Evolutionary conservation across 1,284 basidiomycete species (phyloP).

Genomic region (Hemileia vastatrix): DNA sequence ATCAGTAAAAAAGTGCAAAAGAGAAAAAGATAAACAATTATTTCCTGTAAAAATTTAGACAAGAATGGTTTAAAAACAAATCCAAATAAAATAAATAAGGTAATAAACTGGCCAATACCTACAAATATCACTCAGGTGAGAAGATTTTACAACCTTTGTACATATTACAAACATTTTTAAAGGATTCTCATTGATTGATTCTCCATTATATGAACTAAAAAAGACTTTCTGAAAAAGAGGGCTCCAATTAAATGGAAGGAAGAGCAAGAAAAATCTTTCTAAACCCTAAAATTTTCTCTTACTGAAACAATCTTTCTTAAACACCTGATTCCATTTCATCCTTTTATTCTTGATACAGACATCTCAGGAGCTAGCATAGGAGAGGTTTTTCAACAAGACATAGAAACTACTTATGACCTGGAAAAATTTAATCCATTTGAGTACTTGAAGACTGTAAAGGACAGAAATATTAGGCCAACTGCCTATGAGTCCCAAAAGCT

Average conservation of each 20-base stretch:
- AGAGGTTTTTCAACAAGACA: conserved; percentile 9
- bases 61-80: background rate
- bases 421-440: background rate
- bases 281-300: background rate
- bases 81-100: background rate
- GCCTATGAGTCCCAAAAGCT: conserved; percentile 5
- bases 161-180: conserved; percentile 3
- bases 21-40: background rate
- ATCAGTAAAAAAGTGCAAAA: background rate
- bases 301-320: background rate
- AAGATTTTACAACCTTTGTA: conserved; percentile 1
- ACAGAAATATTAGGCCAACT: background rate
- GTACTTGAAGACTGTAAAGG: conserved; percentile 1
- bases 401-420: background rate
- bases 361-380: conserved; percentile 2
- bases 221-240: background rate
- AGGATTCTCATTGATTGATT: background rate
- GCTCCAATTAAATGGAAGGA: conserved; percentile 3
- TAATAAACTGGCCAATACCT: background rate
- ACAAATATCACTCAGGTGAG: background rate
- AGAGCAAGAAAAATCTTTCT: background rate
- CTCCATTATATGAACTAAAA: background rate
- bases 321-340: conserved; percentile 3
- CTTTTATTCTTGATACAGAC: too few relatives aligned
- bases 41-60: background rate